Evolutionary conservation across 2,329 filamentous ascomycete species (phyloP), one percentile per base, ranked within the genome.

Genomic region (Lachnellula hyalina): DNA sequence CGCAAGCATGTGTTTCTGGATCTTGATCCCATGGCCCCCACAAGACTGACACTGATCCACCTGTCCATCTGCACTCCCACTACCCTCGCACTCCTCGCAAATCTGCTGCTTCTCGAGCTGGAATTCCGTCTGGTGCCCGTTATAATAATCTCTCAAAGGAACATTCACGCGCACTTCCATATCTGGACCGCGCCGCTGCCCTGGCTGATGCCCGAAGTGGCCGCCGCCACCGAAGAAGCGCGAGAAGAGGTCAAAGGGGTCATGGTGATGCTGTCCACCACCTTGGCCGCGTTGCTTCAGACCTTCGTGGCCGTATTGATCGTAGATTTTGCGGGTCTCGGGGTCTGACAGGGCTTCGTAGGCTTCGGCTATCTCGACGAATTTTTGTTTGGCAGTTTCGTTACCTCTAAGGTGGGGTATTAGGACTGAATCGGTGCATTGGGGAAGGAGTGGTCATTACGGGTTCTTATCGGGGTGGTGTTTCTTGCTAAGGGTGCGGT

Each of bases 391-490:
- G 36, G 92, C 93, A 4, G 83, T 78, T 15, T 89, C 77, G 70
- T 96, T 86, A 62, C 85, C 86, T 54, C 90, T 94, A 63, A 61
- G 46, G 28, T 11, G 45, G 35, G 40, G 15, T 41, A n/a, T 58
- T 49, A 28, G 53, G 55, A 17, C 5, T 54, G 11, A 55, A 40
- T 28, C 28, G n/a, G 15, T 15, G n/a, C 9, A 40, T 46, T 17
- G 23, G 19, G 19, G n/a, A 25, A n/a, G 44, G 14, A 12, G 49
- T 25, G 47, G 46, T 53, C 49, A 15, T 66, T 81, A 94, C 87
- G 93, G 91, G 67, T 97, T 97, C 81, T 99, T 99, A 74, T 99
- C 94, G 3, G 94, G 94, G 69, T 99, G 94, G 72, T 82, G 96
- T 71, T 95, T 96, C 74, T 97, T 97, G 76, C 89, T 95, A 11